phyloP scores from a whole-genome alignment of 371 early-diverging fungal genomes.

The Blyttiomyces sp. region DNA sequence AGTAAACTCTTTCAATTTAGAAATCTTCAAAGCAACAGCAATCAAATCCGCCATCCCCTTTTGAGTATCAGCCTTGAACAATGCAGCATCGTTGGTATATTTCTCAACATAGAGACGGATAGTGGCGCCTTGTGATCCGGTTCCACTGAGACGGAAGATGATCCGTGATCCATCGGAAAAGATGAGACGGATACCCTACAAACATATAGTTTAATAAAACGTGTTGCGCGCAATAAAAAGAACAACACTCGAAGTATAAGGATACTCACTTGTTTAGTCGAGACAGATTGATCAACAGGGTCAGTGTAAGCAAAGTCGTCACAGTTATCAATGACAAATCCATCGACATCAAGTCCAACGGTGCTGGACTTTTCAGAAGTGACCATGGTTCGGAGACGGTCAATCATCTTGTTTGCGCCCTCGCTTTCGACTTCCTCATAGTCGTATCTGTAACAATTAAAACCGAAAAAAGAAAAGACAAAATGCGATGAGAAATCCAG shows the following conservation, averaged over 20 bases:
- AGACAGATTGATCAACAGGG: conserved; percentile 85
- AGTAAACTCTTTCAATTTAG: conserved; percentile 75
- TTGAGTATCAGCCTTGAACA: conserved; percentile 70
- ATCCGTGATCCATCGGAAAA: conserved; percentile 89
- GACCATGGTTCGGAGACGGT: conserved; percentile 48
- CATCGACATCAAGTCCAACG: conserved; percentile 21
- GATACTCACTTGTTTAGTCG: conserved; percentile 67
- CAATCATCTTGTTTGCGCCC: conserved; percentile 76
- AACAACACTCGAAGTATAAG: not conserved
- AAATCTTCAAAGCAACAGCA: conserved; percentile 74
- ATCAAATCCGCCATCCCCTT: conserved; percentile 85
- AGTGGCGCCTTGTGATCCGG: conserved; percentile 95
- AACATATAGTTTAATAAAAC: not conserved
- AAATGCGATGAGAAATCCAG: not conserved
- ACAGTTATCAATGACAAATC: conserved; percentile 63
- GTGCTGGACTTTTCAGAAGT: conserved; percentile 13
- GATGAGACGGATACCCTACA: conserved; percentile 78
- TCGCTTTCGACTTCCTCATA: conserved; percentile 92
- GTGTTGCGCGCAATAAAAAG: not conserved
- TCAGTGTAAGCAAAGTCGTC: conserved; percentile 94
- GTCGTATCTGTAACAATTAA: no score
- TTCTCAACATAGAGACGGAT: conserved; percentile 94
- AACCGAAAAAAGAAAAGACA: not conserved
- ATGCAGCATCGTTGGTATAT: conserved; percentile 63
- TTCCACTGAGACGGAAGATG: conserved; percentile 90